phyloP scores from a whole-genome alignment of 1,284 basidiomycete genomes.

The Wolfiporia cocos region DNA sequence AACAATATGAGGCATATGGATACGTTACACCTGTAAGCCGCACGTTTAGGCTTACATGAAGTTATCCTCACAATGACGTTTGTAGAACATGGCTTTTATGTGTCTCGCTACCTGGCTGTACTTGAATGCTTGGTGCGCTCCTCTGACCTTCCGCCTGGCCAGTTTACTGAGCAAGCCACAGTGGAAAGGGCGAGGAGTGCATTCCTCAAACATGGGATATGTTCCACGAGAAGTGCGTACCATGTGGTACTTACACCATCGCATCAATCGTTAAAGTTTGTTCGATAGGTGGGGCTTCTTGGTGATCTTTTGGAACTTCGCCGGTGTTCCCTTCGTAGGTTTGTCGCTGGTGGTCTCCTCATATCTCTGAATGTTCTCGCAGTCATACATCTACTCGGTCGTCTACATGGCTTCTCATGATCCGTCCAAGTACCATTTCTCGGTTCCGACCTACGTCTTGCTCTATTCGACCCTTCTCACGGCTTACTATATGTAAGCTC shows the following conservation, averaged over 20 bases:
- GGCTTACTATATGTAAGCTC: conserved; percentile 78
- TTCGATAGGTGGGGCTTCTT: conserved; percentile 82
- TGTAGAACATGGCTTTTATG: conserved; percentile 97
- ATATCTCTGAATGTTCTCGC: conserved; percentile 22
- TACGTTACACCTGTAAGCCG: conserved; percentile 84
- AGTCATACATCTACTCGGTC: conserved; percentile 96
- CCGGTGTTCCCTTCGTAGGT: conserved; percentile 82
- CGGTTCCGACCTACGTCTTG: conserved; percentile 65
- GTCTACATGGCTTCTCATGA: conserved; percentile 98
- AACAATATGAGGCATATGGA: conserved; percentile 92
- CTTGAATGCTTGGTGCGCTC: conserved; percentile 84
- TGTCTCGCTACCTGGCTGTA: conserved; percentile 94
- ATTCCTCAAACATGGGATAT: conserved; percentile 99
- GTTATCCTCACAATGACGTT: not conserved
- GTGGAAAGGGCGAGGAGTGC: conserved; percentile 89
- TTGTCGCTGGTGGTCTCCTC: not conserved
- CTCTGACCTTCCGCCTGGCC: not conserved
- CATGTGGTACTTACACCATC: no score
- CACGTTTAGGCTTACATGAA: not conserved
- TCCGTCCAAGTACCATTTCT: conserved; percentile 84
- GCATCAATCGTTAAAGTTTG: no score
- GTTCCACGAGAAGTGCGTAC: conserved; percentile 85
- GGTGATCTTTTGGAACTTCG: conserved; percentile 98
- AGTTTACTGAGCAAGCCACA: conserved; percentile 10
- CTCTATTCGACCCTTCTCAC: conserved; percentile 74